Evolutionary conservation across 2,329 filamentous ascomycete genomes (phyloP).

Genomic region (Aureobasidium mangrovei): DNA sequence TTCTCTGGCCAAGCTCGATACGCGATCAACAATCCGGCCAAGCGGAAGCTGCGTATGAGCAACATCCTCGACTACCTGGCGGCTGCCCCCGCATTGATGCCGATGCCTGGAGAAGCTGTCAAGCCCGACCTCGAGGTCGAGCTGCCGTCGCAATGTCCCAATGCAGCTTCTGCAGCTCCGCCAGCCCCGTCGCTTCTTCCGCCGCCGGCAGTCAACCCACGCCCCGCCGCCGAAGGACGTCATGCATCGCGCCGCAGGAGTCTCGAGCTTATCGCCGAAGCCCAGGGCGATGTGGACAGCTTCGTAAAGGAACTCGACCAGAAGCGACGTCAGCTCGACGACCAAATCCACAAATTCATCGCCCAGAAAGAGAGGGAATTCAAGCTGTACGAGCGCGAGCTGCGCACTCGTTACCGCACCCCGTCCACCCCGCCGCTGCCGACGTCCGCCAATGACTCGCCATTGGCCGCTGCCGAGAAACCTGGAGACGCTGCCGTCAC

Average conservation of each 20-base stretch:
- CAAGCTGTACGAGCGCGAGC: slow-evolving; percentile 28
- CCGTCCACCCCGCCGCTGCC: background rate
- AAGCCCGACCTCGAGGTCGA: background rate
- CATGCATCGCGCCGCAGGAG: slow-evolving; percentile 15
- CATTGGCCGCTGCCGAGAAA: background rate
- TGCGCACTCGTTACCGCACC: slow-evolving; percentile 18
- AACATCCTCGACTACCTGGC: slow-evolving; percentile 11
- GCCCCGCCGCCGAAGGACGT: slow-evolving; percentile 10
- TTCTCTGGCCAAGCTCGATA: background rate
- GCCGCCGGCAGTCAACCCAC: background rate
- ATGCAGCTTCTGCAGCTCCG: background rate
- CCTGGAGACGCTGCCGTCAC: background rate
- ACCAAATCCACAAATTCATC: slow-evolving; percentile 31
- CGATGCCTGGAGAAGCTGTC: slow-evolving; percentile 2
- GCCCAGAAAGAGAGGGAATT: slow-evolving; percentile 31
- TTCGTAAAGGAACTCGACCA: slow-evolving; percentile 26
- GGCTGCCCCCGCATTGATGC: slow-evolving; percentile 5
- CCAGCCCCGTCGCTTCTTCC: slow-evolving; percentile 2
- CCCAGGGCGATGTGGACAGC: slow-evolving; percentile 15
- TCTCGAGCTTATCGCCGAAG: slow-evolving; percentile 15
- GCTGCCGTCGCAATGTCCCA: background rate
- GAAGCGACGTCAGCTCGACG: slow-evolving; percentile 30
- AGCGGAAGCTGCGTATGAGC: background rate
- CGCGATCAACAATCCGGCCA: background rate
- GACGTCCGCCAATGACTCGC: background rate